A percentile compares a stretch with the other conserved stretches of the same genome.
Conservation (phyloP, 768 basidiomycete genomes). For the Boletus vinaceobasis region DNA sequence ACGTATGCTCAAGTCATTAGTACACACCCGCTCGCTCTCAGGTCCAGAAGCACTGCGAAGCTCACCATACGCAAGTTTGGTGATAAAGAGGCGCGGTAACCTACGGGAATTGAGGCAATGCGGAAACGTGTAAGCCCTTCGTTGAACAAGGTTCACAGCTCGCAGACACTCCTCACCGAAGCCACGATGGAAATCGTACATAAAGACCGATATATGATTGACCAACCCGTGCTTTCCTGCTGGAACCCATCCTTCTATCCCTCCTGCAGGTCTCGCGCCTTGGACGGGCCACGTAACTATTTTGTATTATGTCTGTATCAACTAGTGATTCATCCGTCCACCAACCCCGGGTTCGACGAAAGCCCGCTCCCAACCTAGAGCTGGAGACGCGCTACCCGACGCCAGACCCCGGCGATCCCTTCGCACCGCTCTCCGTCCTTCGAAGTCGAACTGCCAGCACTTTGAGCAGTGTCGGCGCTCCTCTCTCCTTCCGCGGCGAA, state of each 20-base stretch:
- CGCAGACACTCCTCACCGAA: constrained; percentile 30
- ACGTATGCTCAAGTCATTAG: background rate
- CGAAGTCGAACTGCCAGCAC: constrained; percentile 53
- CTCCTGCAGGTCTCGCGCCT: constrained; percentile 12
- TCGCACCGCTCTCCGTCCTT: constrained; percentile 64
- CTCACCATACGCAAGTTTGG: constrained; percentile 9
- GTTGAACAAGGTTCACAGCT: constrained; percentile 17
- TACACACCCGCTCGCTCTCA: constrained; percentile 3
- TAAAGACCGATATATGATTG: constrained; percentile 22
- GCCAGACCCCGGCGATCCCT: constrained; percentile 68
- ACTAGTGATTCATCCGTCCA: constrained; percentile 22
- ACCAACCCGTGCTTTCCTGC: constrained; percentile 11
- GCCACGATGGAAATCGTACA: constrained; percentile 35
- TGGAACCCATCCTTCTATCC: constrained; percentile 12
- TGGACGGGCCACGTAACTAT: constrained; percentile 15
- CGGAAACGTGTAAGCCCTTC: constrained; percentile 21
- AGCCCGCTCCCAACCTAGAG: constrained; percentile 54
- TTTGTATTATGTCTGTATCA: constrained; percentile 31
- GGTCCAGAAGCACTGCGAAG: constrained; percentile 22
- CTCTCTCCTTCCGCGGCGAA: constrained; percentile 30
- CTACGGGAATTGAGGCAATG: constrained; percentile 33
- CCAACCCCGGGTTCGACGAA: constrained; percentile 40
- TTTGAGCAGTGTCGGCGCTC: constrained; percentile 28
- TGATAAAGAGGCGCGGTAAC: constrained; percentile 29
- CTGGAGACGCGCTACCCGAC: constrained; percentile 55